A percentile compares a stretch with the other conserved stretches of the same genome.
Conservation (phyloP, 768 basidiomycete species). For the Fomitopsis pulvina region DNA sequence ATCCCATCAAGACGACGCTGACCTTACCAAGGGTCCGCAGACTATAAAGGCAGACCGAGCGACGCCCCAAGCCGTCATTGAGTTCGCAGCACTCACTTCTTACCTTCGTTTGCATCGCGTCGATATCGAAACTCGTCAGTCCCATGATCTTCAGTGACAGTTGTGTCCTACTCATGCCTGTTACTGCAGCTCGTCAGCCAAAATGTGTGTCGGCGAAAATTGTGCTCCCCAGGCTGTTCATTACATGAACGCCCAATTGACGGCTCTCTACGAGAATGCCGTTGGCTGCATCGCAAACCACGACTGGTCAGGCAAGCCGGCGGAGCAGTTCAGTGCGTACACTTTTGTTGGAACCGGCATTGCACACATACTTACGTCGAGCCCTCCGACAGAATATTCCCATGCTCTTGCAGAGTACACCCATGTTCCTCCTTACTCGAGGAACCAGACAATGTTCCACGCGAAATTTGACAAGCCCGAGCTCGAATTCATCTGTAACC, state of each 20-base stretch:
- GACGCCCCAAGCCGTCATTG: too few species aligned
- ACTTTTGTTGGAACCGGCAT: too few species aligned
- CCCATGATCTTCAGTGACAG: not conserved
- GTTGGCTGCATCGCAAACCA: slow-evolving; percentile 13
- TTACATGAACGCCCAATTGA: slow-evolving; percentile 21
- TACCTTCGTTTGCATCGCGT: too few species aligned
- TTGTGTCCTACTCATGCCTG: not conserved
- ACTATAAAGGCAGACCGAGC: too few species aligned
- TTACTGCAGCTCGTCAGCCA: not conserved
- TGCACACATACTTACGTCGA: too few species aligned
- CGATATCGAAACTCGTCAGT: too few species aligned
- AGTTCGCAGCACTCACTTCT: too few species aligned
- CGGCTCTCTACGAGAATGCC: slow-evolving; percentile 17
- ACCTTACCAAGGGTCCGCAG: too few species aligned
- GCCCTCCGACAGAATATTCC: slow-evolving; percentile 14
- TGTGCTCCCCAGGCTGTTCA: slow-evolving; percentile 16
- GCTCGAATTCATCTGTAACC: slow-evolving; percentile 28
- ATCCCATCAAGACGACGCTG: too few species aligned
- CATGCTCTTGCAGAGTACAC: slow-evolving; percentile 15
- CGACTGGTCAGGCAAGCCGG: slow-evolving; percentile 8
- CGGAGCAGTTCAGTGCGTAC: slow-evolving; percentile 15
- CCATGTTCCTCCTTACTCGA: slow-evolving; percentile 3
- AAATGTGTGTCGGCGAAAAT: slow-evolving; percentile 21
- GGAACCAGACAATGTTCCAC: slow-evolving; percentile 13
- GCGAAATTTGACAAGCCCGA: slow-evolving; percentile 19